Evolutionary conservation across 1,284 basidiomycete species (phyloP).

Genomic region (Schizophyllum amplum): DNA sequence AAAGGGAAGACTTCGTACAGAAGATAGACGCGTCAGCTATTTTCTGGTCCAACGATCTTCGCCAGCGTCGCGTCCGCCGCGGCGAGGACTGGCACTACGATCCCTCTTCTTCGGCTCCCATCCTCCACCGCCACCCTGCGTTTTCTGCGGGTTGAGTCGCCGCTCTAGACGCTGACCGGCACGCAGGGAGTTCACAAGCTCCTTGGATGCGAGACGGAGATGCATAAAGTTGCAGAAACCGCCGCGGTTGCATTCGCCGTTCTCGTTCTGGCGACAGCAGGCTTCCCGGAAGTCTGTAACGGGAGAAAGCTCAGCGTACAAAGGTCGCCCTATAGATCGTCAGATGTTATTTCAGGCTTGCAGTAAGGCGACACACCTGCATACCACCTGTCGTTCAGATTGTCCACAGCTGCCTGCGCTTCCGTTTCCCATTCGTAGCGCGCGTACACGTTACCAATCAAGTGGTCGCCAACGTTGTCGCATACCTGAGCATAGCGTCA

Average conservation of each 20-base stretch:
- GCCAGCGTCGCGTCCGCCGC: constrained; percentile 48
- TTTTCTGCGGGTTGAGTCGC: constrained; percentile 58
- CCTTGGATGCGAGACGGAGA: constrained; percentile 77
- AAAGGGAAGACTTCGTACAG: constrained; percentile 4
- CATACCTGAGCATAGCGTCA: constrained; percentile 58
- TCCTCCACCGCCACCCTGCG: constrained; percentile 57
- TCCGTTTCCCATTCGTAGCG: constrained; percentile 99
- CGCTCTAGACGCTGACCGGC: constrained; percentile 82
- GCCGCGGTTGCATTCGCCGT: constrained; percentile 93
- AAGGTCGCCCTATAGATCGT: constrained; percentile 65
- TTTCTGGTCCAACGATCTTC: constrained; percentile 74
- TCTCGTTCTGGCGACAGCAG: constrained; percentile 96
- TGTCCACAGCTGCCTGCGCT: constrained; percentile 89
- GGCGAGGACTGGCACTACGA: constrained; percentile 67
- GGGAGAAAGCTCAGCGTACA: constrained; percentile 98
- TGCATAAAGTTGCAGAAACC: constrained; percentile 99
- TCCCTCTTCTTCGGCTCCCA: constrained; percentile 73
- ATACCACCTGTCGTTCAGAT: constrained; percentile 96
- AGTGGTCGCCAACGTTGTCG: constrained; percentile 98
- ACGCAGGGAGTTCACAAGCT: constrained; percentile 71
- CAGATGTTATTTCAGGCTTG: neutral
- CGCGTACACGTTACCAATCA: constrained; percentile 98
- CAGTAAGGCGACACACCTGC: constrained; percentile 55
- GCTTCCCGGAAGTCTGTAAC: constrained; percentile 99
- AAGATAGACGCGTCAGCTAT: constrained; percentile 18